Conservation (phyloP, 441 rosid genomes). For the Manihot esculenta region DNA sequence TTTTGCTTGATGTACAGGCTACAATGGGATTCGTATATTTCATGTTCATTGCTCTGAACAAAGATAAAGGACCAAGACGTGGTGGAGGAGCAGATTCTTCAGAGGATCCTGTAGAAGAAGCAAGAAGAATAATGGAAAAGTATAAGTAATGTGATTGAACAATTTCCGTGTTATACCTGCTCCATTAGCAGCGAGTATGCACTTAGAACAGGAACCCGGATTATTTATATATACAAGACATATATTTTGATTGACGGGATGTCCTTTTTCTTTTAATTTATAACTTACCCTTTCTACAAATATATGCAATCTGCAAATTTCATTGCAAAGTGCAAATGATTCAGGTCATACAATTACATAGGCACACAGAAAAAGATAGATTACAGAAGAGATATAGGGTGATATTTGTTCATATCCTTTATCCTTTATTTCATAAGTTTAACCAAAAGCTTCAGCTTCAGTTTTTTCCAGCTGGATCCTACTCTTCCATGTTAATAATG, state of each 20-base stretch:
- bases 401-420: too few relatives aligned
- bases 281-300: not conserved
- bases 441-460: not conserved
- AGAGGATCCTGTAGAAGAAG: constrained; percentile 81
- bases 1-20: constrained; percentile 50
- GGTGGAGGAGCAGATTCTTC: constrained; percentile 39
- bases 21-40: constrained; percentile 91
- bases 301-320: constrained; percentile 2
- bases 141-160: constrained; percentile 47
- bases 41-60: constrained; percentile 76
- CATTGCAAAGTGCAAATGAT: not conserved
- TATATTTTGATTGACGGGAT: not conserved
- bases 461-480: not conserved
- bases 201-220: not conserved
- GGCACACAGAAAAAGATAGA: too few relatives aligned
- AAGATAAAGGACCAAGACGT: constrained; percentile 53
- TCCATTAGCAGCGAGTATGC: not conserved
- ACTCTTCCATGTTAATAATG: constrained; percentile 12
- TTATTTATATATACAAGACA: not conserved
- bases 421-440: too few relatives aligned
- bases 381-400: too few relatives aligned
- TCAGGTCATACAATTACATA: too few relatives aligned
- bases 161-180: not conserved
- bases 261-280: constrained; percentile 2
- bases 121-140: constrained; percentile 91